Evolutionary conservation across 1,139 yeast species (phyloP).

Genomic region (Yamadazyma oceani): DNA sequence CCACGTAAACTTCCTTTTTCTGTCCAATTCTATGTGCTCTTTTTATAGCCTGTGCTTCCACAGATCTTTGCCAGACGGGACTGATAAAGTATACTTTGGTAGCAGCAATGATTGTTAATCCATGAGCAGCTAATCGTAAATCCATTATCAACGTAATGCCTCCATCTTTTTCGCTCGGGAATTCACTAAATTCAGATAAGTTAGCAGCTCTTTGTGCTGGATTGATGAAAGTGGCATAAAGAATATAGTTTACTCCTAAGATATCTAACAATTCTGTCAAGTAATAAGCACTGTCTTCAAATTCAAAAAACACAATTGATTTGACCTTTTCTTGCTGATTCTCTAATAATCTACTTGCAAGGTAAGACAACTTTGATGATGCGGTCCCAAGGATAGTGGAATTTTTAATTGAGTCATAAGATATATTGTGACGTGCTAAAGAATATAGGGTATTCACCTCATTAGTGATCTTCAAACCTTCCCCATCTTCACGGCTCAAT

Average conservation of each 20-base stretch:
- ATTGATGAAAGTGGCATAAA: conserved; percentile 62
- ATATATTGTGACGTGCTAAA: conserved; percentile 15
- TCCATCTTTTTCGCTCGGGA: conserved; percentile 33
- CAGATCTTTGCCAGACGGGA: conserved; percentile 69
- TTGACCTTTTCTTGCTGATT: conserved; percentile 48
- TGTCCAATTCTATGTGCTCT: conserved; percentile 77
- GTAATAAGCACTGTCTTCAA: conserved; percentile 70
- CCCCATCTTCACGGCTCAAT: conserved; percentile 19
- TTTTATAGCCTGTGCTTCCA: conserved; percentile 73
- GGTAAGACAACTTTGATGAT: conserved; percentile 60
- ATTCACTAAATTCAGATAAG: conserved; percentile 49
- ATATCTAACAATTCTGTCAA: conserved; percentile 63
- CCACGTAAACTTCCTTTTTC: conserved; percentile 52
- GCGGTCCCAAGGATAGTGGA: conserved; percentile 55
- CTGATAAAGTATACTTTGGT: conserved; percentile 66
- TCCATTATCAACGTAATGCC: conserved; percentile 65
- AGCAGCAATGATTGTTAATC: conserved; percentile 66
- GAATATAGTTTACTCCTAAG: conserved; percentile 56
- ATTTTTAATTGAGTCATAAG: conserved; percentile 25
- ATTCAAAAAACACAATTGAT: conserved; percentile 66
- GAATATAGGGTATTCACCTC: conserved; percentile 17
- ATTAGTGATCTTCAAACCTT: conserved; percentile 21
- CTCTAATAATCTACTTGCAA: conserved; percentile 53
- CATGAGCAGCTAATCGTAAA: conserved; percentile 66
- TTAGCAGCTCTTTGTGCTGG: conserved; percentile 52